These are phyloP conservation scores for Penicillium salamii DNA, from an alignment of 495 filamentous ascomycete species.

Conservation along the genomic window DNA sequence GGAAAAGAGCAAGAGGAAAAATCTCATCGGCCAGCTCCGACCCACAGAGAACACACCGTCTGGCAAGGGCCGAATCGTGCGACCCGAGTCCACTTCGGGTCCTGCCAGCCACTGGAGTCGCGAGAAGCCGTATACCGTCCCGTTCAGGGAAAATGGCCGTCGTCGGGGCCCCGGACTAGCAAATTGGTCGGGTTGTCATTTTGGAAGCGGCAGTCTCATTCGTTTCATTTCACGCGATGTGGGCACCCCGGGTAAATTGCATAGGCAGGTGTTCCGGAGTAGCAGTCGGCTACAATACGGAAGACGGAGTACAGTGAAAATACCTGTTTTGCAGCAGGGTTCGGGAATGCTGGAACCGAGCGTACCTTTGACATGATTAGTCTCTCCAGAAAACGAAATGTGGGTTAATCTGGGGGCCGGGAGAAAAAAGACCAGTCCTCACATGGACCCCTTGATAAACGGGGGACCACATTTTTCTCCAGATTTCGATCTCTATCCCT, in stretches of 20 bases:
- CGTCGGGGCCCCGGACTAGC: conserved; percentile 24
- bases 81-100: conserved; percentile 21
- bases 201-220: conserved; percentile 3
- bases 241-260: conserved; percentile 3
- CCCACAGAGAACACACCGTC: neutral
- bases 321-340: neutral
- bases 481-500: neutral
- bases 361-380: conserved; percentile 3
- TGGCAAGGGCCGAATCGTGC: conserved; percentile 2
- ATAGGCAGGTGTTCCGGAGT: neutral
- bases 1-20: neutral
- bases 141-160: conserved; percentile 23
- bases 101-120: conserved; percentile 12
- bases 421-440: neutral
- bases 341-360: neutral
- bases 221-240: conserved; percentile 1
- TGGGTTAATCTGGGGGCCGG: conserved; percentile 6
- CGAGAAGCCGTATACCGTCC: conserved; percentile 12
- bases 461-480: conserved; percentile 5
- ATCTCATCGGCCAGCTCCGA: neutral
- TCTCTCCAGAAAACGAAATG: neutral
- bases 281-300: neutral
- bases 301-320: neutral
- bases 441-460: neutral
- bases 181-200: conserved; percentile 4